Base-by-base conservation (phyloP, 1,284 basidiomycete genomes). In the Apiotrichum veenhuisii region DNA sequence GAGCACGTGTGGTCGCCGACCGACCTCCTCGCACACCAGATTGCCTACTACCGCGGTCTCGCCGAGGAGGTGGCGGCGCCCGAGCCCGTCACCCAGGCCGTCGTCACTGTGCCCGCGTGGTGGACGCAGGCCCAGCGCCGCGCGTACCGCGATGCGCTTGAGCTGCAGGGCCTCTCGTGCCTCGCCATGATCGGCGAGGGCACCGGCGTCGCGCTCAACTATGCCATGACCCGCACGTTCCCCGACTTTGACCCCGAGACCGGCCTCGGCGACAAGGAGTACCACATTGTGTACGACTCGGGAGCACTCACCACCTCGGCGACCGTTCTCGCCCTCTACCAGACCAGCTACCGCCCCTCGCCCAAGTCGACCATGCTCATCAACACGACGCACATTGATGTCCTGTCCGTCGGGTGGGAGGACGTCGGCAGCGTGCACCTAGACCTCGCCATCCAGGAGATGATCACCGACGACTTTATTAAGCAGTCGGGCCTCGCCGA, bases 201-300 rank as follows among this genome's bases (percentile, higher is more conserved):
- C 42, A 88, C 91, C 0, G 91, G 91, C 8, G 87, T 93, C 27
- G 93, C 89, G 10, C 82, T 97, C 64, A 96, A 96, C 80, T 99
- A 91, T 70, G 95, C 94, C 38, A 96, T 98, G 89, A 92, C 91
- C 2, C 84, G 94, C 37, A 83, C 84, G 0, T 98, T 98, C 80
- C 79, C 86, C 1, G 61, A 64, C 22, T 71, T 57, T 57, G 59
- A 75, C 53, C 60, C 61, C 10, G 65, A 57, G 22, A 71, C 68
- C 14, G 70, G 71, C 5, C 58, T 63, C 41, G 71, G 72, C 14
- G 68, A 80, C 10, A 85, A 86, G 20, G 93, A 96, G 74, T 84
- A 87, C 73, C 93, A 98, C 72, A 78, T 98, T 64, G 87, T 98
- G 62, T 98, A 90, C 76, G 96, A 98, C 70, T 88, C 91, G 1